phyloP scores from a whole-genome alignment of 106 monocot species.

The Acorus calamus region DNA sequence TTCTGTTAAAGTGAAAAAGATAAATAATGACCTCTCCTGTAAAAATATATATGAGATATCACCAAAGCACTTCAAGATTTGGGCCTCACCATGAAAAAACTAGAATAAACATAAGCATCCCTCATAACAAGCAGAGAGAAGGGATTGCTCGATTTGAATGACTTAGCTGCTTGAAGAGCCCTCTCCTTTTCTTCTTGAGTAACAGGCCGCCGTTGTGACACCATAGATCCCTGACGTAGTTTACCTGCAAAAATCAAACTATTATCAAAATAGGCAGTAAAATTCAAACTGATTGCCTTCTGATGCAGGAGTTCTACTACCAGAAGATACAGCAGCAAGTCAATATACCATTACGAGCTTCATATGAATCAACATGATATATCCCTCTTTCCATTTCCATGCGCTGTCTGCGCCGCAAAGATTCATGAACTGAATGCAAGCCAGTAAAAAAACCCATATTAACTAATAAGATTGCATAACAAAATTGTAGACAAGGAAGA shows the following conservation, averaged over 20 bases:
- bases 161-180: conserved; percentile 28
- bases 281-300: not conserved
- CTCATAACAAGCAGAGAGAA: conserved; percentile 31
- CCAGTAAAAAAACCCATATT: too few relatives aligned
- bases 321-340: too few relatives aligned
- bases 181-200: conserved; percentile 39
- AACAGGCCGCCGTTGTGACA: conserved; percentile 47
- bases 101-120: conserved; percentile 44
- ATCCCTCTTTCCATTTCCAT: too few relatives aligned
- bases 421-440: too few relatives aligned
- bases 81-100: conserved; percentile 40
- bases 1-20: too few relatives aligned
- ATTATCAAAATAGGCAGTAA: not conserved
- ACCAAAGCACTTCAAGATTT: not conserved
- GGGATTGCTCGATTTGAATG: conserved; percentile 49
- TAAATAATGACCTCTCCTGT: too few relatives aligned
- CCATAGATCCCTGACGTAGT: not conserved
- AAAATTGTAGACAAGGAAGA: too few relatives aligned
- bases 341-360: too few relatives aligned
- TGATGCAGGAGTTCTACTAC: not conserved
- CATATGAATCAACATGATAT: too few relatives aligned
- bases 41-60: too few relatives aligned
- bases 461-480: too few relatives aligned
- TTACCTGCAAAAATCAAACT: not conserved
- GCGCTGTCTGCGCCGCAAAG: too few relatives aligned